These are phyloP conservation scores for Taphrina sp. DNA, from an alignment of 1,139 yeast species.

Conservation along the genomic window DNA sequence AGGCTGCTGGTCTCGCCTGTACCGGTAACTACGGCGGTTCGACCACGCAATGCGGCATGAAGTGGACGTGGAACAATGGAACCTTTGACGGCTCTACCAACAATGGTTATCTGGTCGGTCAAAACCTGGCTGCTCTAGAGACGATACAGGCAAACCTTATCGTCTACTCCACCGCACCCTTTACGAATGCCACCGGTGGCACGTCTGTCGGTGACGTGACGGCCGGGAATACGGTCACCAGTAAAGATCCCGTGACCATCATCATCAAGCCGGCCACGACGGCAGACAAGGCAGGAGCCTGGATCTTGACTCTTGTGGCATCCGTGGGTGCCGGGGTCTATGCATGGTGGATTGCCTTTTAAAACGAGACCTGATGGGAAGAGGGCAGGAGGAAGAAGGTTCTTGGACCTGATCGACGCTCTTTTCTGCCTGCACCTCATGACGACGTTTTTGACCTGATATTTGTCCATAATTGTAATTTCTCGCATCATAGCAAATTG, in stretches of 20 bases:
- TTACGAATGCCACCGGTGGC: slow-evolving; percentile 51
- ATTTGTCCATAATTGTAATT: too few relatives aligned
- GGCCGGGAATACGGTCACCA: slow-evolving; percentile 44
- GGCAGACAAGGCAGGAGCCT: slow-evolving; percentile 30
- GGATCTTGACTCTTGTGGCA: slow-evolving; percentile 21
- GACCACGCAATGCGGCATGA: slow-evolving; percentile 69
- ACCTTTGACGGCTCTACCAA: slow-evolving; percentile 42
- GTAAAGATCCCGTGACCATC: slow-evolving; percentile 35
- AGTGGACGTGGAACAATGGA: slow-evolving; percentile 55
- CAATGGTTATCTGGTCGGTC: slow-evolving; percentile 59
- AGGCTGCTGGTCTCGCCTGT: slow-evolving; percentile 69
- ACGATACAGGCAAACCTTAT: slow-evolving; percentile 54
- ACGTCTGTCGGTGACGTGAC: slow-evolving; percentile 46
- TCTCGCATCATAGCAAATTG: too few relatives aligned
- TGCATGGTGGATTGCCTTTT: slow-evolving; percentile 32
- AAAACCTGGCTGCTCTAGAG: slow-evolving; percentile 74
- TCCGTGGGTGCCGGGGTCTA: slow-evolving; percentile 16
- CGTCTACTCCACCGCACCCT: slow-evolving; percentile 48
- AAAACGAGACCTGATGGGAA: neutral
- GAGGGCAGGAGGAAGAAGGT: too few relatives aligned
- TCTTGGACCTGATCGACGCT: too few relatives aligned
- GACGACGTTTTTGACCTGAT: too few relatives aligned
- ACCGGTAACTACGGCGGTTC: slow-evolving; percentile 72
- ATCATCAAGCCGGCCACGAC: slow-evolving; percentile 29
- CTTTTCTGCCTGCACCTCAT: too few relatives aligned